phyloP scores from a whole-genome alignment of 148 eudicot species.

The Chenopodium berlandieri region DNA sequence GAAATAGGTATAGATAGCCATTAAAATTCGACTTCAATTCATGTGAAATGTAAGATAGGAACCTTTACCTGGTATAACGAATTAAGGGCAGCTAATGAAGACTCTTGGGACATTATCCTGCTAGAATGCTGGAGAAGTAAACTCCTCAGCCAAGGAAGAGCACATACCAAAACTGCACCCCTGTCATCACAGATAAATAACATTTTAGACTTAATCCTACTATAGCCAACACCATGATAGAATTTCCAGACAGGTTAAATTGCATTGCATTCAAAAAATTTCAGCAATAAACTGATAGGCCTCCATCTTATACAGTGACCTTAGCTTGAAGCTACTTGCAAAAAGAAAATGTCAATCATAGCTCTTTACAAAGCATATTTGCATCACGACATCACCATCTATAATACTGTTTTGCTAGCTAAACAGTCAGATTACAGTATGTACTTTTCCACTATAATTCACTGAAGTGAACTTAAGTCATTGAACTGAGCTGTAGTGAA shows the following conservation, averaged over 20 bases:
- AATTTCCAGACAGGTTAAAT: not conserved
- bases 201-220: not conserved
- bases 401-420: not conserved
- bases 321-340: not conserved
- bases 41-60: not conserved
- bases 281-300: not conserved
- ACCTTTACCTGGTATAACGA: conserved; percentile 70
- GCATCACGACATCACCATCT: not conserved
- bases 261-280: not conserved
- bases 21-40: not conserved
- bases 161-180: conserved; percentile 80
- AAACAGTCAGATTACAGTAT: not conserved
- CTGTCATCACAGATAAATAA: conserved; percentile 33
- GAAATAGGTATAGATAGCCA: not conserved
- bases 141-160: conserved; percentile 90
- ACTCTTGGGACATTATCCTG: conserved; percentile 78
- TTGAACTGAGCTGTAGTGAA: not conserved
- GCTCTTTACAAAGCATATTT: not conserved
- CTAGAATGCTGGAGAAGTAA: conserved; percentile 88
- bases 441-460: not conserved
- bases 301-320: not conserved
- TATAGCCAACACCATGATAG: not conserved
- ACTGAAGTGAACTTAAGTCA: not conserved
- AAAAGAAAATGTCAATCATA: not conserved
- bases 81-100: conserved; percentile 75